Base-by-base conservation (phyloP, 2,329 filamentous ascomycete genomes). In the Colletotrichum caudatum region DNA sequence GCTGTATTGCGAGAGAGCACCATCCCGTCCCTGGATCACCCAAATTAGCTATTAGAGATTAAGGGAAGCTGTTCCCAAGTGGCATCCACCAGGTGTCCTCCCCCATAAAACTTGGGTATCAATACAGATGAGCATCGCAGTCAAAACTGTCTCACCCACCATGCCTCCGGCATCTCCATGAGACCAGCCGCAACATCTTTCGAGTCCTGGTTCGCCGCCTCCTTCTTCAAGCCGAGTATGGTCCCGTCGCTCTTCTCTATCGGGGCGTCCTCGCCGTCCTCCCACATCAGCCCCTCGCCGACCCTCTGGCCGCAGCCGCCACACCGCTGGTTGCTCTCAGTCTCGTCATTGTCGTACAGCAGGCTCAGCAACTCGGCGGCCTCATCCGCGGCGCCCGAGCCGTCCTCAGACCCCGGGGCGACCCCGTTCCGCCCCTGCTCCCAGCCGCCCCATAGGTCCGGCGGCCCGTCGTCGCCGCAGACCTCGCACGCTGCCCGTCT, bases 101-200 rank as follows among this genome's bases (percentile, higher is more conserved):
- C 44, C 59, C 60, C 35, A 29, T 23, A 51, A 16, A 39, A 5
- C 33, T 62, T 61, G 64, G 48, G 64, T 66, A 66, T 59, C 54
- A 35, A 18, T 39, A 51, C 44, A 37, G 51, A 29, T 33, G 39
- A 23, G 29, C 41, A 33, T 57, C 44, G 58, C 41, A 39, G 6
- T 29, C 53, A 14, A 44, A n/a, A 37, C 20, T 37, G n/a, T 39
- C 60, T 57, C 7, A 33, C 54, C 66, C 66, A 69, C 66, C 66
- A 66, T 26, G 66, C 66, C 53, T 69, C 66, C 14, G 66, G 66
- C 5, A 66, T 53, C 53, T 59, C 44, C n/a, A 37, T 65, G 33
- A 59, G 16, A 44, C 35, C 16, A 14, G 37, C 64, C 18, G 26
- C 18, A 33, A 33, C 50, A 33, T 41, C 50, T 20, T 41, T 35